Evolutionary conservation across 768 basidiomycete species (phyloP).

Genomic region (Naganishia kalamii): DNA sequence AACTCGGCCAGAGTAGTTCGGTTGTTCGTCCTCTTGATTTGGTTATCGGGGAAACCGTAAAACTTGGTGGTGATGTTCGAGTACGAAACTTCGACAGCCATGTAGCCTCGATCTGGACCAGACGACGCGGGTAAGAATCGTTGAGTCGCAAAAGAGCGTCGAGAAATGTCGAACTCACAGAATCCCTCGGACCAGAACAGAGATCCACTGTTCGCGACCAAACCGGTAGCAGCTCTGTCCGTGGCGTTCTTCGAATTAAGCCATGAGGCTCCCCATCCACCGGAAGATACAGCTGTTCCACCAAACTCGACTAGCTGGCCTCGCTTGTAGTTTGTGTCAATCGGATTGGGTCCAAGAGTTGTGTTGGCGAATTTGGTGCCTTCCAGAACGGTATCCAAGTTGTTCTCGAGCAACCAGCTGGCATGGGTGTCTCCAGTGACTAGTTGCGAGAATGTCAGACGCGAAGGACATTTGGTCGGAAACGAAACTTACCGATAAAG

Average conservation of each 20-base stretch:
- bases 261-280: slow-evolving; percentile 51
- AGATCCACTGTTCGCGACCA: slow-evolving; percentile 51
- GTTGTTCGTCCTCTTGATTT: slow-evolving; percentile 16
- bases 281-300: slow-evolving; percentile 56
- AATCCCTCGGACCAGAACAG: slow-evolving; percentile 60
- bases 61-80: slow-evolving; percentile 15
- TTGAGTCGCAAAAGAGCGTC: neutral
- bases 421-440: slow-evolving; percentile 58
- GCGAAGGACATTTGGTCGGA: neutral
- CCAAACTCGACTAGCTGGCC: slow-evolving; percentile 59
- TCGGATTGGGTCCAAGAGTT: slow-evolving; percentile 26
- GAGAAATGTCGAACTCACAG: slow-evolving; percentile 31
- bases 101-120: slow-evolving; percentile 30
- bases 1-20: slow-evolving; percentile 2
- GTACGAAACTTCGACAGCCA: slow-evolving; percentile 28
- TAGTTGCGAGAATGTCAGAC: neutral
- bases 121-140: neutral
- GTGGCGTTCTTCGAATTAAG: slow-evolving; percentile 50
- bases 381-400: slow-evolving; percentile 44
- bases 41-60: slow-evolving; percentile 14
- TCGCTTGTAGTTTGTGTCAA: slow-evolving; percentile 53
- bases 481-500: slow-evolving; percentile 44
- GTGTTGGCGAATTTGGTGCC: slow-evolving; percentile 28
- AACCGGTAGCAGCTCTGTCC: slow-evolving; percentile 43
- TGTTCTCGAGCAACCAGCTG: slow-evolving; percentile 57